A percentile compares a stretch with the other conserved stretches of the same genome.
Conservation (phyloP, 1,284 basidiomycete genomes). For the Coniferiporia weirii region DNA sequence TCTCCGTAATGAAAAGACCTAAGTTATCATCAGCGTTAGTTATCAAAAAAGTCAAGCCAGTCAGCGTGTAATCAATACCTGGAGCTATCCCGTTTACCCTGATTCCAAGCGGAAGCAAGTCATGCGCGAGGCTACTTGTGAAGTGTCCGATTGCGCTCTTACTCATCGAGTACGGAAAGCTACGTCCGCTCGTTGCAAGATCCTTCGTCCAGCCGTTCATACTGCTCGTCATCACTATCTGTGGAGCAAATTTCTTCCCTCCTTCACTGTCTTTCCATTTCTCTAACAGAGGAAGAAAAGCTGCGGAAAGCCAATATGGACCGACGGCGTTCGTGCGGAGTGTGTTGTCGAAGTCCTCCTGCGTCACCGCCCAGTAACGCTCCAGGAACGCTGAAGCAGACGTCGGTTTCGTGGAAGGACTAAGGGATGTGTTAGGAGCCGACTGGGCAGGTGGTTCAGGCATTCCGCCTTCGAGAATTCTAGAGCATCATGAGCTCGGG, state of each 20-base stretch:
- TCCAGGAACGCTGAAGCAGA: slow-evolving; percentile 35
- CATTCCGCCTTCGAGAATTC: slow-evolving; percentile 12
- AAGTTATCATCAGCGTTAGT: background rate
- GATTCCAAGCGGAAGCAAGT: slow-evolving; percentile 46
- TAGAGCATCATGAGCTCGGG: background rate
- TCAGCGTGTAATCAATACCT: slow-evolving; percentile 24
- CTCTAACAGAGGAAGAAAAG: slow-evolving; percentile 46
- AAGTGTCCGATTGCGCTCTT: slow-evolving; percentile 48
- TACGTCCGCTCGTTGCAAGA: slow-evolving; percentile 34
- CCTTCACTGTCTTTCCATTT: slow-evolving; percentile 35
- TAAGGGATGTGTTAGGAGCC: slow-evolving; percentile 27
- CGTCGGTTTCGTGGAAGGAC: slow-evolving; percentile 26
- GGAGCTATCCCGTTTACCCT: slow-evolving; percentile 54
- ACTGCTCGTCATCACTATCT: slow-evolving; percentile 47
- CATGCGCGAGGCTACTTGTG: slow-evolving; percentile 44
- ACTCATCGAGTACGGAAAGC: slow-evolving; percentile 45
- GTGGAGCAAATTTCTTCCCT: slow-evolving; percentile 39
- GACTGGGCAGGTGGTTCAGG: slow-evolving; percentile 25
- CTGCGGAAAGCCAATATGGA: slow-evolving; percentile 47
- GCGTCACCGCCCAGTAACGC: slow-evolving; percentile 36
- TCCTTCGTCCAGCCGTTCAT: slow-evolving; percentile 56
- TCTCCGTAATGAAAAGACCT: slow-evolving; percentile 30
- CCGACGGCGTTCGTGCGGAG: slow-evolving; percentile 41
- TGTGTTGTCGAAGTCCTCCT: slow-evolving; percentile 35
- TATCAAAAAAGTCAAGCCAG: background rate